Evolutionary conservation across 768 basidiomycete species (phyloP).

Genomic region (Pleurotus tuoliensis): DNA sequence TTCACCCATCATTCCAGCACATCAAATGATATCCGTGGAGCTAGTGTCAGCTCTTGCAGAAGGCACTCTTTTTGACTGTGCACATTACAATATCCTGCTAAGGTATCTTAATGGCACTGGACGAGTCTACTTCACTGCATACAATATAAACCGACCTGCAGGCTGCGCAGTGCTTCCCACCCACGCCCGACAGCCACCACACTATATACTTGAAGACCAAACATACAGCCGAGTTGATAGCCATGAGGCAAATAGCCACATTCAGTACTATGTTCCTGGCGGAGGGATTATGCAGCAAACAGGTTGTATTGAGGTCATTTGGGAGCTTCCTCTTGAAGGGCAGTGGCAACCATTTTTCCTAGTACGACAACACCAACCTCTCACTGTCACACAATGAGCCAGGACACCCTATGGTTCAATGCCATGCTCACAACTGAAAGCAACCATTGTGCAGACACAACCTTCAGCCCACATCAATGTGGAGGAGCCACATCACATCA

Average conservation of each 20-base stretch:
- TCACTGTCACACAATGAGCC: constrained; percentile 9
- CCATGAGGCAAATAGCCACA: constrained; percentile 19
- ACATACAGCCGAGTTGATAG: constrained; percentile 16
- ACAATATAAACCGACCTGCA: constrained; percentile 12
- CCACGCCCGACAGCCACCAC: constrained; percentile 7
- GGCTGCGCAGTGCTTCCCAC: constrained; percentile 11
- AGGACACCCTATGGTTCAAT: constrained; percentile 14
- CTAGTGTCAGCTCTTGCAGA: constrained; percentile 1
- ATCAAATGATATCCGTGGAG: neutral
- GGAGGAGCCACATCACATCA: constrained; percentile 20
- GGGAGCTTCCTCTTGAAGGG: constrained; percentile 16
- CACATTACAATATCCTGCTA: constrained; percentile 14
- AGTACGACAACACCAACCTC: constrained; percentile 13
- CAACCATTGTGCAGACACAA: constrained; percentile 13
- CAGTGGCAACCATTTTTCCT: constrained; percentile 16
- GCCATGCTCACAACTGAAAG: neutral
- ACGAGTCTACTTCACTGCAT: constrained; percentile 8
- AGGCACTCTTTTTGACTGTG: constrained; percentile 6
- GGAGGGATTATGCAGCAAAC: constrained; percentile 5
- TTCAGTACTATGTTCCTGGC: constrained; percentile 17
- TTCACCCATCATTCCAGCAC: neutral
- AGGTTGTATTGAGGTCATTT: constrained; percentile 16
- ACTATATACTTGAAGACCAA: constrained; percentile 11
- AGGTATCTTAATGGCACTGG: constrained; percentile 15
- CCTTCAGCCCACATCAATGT: constrained; percentile 12